These are phyloP conservation scores for Teratosphaeria viscida DNA, from an alignment of 2,329 filamentous ascomycete genomes.

Conservation along the genomic window DNA sequence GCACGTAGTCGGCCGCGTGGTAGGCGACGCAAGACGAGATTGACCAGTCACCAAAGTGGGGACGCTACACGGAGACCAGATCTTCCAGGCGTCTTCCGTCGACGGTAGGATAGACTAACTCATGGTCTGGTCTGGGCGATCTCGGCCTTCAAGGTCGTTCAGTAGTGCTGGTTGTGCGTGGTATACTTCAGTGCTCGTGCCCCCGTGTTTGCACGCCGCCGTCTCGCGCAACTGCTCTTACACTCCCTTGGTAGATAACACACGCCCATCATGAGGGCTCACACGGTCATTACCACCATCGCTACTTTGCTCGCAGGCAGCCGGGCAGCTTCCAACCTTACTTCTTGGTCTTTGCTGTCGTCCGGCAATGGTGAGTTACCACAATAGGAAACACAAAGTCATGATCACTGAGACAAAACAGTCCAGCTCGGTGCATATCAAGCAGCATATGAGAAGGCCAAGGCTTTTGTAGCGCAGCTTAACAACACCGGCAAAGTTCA, in stretches of 20 bases:
- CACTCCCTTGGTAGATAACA: neutral
- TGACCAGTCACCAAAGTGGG: neutral
- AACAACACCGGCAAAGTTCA: conserved; percentile 26
- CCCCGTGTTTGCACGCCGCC: neutral
- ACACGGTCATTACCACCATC: neutral
- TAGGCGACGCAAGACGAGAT: neutral
- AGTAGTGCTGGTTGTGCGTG: neutral
- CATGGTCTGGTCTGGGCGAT: neutral
- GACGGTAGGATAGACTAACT: neutral
- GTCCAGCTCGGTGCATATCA: neutral
- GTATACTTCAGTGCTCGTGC: neutral
- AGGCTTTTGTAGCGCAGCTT: conserved; percentile 22
- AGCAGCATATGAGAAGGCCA: conserved; percentile 21
- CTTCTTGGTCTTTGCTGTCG: neutral
- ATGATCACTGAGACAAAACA: neutral
- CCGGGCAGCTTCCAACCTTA: neutral
- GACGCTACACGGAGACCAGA: neutral
- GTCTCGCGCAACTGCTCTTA: neutral
- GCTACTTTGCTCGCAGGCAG: neutral
- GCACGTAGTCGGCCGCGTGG: neutral
- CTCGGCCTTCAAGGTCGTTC: neutral
- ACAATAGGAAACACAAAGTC: too few species aligned
- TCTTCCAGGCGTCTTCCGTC: neutral
- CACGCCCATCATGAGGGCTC: neutral
- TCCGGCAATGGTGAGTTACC: neutral